These are phyloP conservation scores for Aspergillus udagawae DNA, from an alignment of 2,329 filamentous ascomycete species.

Conservation along the genomic window DNA sequence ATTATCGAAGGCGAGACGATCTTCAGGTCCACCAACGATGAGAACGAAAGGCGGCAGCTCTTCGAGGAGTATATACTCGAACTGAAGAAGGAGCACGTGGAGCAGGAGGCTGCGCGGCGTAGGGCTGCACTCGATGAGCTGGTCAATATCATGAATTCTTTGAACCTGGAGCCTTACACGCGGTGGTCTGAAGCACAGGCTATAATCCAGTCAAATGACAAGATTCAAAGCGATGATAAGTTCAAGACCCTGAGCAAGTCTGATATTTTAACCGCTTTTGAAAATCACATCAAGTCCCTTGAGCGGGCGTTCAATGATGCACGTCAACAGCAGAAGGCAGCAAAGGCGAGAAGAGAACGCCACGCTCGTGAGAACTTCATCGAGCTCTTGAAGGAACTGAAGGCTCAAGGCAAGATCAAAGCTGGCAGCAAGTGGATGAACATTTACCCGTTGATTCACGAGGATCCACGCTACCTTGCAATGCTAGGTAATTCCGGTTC, in stretches of 20 bases:
- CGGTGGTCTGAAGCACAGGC: conserved; percentile 88
- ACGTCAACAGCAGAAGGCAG: conserved; percentile 80
- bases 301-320: conserved; percentile 89
- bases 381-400: conserved; percentile 69
- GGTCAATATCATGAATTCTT: conserved; percentile 68
- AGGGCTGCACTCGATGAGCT: conserved; percentile 83
- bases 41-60: conserved; percentile 79
- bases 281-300: conserved; percentile 88
- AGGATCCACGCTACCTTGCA: conserved; percentile 76
- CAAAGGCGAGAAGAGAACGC: conserved; percentile 75
- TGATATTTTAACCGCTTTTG: conserved; percentile 88
- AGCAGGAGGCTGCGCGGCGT: conserved; percentile 67
- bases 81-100: conserved; percentile 74
- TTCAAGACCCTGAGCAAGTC: conserved; percentile 81
- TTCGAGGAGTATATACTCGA: conserved; percentile 91
- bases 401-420: conserved; percentile 74
- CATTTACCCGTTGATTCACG: conserved; percentile 67
- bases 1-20: conserved; percentile 95
- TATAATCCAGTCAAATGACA: conserved; percentile 71
- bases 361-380: conserved; percentile 80
- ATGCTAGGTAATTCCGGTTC: conserved; percentile 84
- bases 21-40: conserved; percentile 84
- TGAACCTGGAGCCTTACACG: conserved; percentile 88
- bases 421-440: conserved; percentile 88
- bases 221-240: conserved; percentile 76